These are phyloP conservation scores for Cytospora chrysosperma DNA, from an alignment of 2,329 filamentous ascomycete genomes.

Conservation along the genomic window DNA sequence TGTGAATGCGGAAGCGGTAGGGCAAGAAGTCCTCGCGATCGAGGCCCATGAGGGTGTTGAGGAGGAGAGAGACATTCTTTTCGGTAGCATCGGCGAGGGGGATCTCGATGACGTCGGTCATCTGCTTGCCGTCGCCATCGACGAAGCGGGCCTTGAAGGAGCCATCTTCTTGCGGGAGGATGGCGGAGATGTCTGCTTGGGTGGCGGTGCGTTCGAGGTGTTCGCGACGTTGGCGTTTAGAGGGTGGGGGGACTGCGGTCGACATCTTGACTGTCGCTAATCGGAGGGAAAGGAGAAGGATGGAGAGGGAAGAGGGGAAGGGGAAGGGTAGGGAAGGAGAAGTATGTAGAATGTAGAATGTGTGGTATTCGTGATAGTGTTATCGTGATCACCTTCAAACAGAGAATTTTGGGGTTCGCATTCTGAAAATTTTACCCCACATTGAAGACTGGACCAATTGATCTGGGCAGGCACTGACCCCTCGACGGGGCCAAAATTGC, in stretches of 20 bases:
- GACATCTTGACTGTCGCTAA: constrained; percentile 30
- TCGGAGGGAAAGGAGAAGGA: neutral
- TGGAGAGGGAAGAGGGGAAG: neutral
- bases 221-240: constrained; percentile 79
- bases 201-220: constrained; percentile 67
- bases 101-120: constrained; percentile 69
- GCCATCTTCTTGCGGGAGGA: constrained; percentile 67
- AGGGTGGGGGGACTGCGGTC: constrained; percentile 36
- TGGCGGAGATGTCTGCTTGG: constrained; percentile 72
- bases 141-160: constrained; percentile 85
- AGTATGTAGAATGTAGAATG: neutral
- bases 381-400: neutral
- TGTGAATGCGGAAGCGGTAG: constrained; percentile 60
- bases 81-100: constrained; percentile 82
- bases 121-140: constrained; percentile 72
- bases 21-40: constrained; percentile 60
- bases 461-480: neutral
- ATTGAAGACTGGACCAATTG: neutral
- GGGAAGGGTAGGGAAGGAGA: no score
- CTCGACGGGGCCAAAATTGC: neutral
- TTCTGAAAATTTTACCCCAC: neutral
- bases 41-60: constrained; percentile 75
- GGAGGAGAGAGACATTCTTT: constrained; percentile 81
- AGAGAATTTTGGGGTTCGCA: neutral
- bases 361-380: neutral